Evolutionary conservation across 1,284 basidiomycete genomes (phyloP).

Genomic region (Wallemia mellicola): DNA sequence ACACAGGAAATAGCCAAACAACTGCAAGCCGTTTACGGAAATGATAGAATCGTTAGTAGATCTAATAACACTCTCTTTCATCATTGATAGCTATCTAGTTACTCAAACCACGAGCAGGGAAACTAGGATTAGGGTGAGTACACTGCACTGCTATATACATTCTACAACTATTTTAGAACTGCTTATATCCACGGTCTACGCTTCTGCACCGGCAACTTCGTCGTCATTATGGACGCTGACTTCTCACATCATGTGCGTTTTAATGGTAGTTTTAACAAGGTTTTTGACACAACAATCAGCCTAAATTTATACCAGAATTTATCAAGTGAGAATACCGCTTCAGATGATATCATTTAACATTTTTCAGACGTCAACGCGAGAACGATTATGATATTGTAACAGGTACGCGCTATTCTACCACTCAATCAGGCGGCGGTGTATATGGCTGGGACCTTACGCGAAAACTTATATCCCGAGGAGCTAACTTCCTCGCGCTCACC

Average conservation of each 20-base stretch:
- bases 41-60: slow-evolving; percentile 55
- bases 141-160: background rate
- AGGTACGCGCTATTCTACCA: slow-evolving; percentile 44
- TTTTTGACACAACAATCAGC: background rate
- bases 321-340: background rate
- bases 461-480: slow-evolving; percentile 54
- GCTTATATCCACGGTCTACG: slow-evolving; percentile 74
- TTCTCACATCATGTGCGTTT: slow-evolving; percentile 63
- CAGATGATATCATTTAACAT: background rate
- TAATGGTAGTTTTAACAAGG: background rate
- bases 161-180: slow-evolving; percentile 23
- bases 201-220: slow-evolving; percentile 67
- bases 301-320: slow-evolving; percentile 5
- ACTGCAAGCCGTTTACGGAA: slow-evolving; percentile 43
- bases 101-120: slow-evolving; percentile 56
- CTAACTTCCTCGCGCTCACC: slow-evolving; percentile 57
- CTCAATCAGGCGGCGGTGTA: slow-evolving; percentile 30
- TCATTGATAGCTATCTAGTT: too few relatives aligned
- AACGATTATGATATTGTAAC: slow-evolving; percentile 67
- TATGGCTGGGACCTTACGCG: slow-evolving; percentile 68
- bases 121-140: slow-evolving; percentile 52
- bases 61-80: too few relatives aligned
- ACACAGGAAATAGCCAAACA: slow-evolving; percentile 60
- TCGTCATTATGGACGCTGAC: slow-evolving; percentile 88
- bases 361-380: slow-evolving; percentile 33